Evolutionary conservation across 345 rosid species (phyloP).

Genomic region (Alliaria petiolata): DNA sequence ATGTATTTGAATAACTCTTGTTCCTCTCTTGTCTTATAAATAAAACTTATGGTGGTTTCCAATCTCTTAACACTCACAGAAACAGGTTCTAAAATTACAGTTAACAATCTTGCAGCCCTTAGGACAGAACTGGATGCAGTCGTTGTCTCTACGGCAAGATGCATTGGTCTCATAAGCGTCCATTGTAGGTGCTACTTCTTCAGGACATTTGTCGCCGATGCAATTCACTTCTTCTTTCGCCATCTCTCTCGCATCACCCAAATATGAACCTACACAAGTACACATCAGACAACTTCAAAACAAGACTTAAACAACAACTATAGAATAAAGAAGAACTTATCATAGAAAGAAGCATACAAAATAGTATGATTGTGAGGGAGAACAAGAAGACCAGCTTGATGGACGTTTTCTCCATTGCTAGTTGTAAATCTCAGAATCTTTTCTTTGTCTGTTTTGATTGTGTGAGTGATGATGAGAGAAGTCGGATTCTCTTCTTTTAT

Average conservation of each 20-base stretch:
- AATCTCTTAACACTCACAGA: slow-evolving; percentile 25
- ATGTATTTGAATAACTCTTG: neutral
- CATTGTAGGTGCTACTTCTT: neutral
- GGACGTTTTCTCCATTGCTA: slow-evolving; percentile 25
- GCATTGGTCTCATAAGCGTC: slow-evolving; percentile 11
- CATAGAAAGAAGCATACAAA: slow-evolving; percentile 19
- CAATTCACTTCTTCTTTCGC: slow-evolving; percentile 14
- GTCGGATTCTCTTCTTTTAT: neutral
- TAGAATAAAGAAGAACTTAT: slow-evolving; percentile 1
- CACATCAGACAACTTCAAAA: neutral
- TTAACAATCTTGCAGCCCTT: slow-evolving; percentile 22
- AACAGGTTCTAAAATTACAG: slow-evolving; percentile 25
- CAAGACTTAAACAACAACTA: neutral
- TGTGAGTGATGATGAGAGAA: neutral
- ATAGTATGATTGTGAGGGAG: slow-evolving; percentile 12
- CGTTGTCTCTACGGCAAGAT: slow-evolving; percentile 1
- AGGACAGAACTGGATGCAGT: slow-evolving; percentile 23
- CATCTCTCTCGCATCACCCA: slow-evolving; percentile 24
- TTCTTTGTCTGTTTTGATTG: neutral
- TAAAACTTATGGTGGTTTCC: neutral
- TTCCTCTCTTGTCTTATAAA: neutral
- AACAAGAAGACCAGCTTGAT: slow-evolving; percentile 18
- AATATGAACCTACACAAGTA: slow-evolving; percentile 9
- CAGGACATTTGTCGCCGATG: neutral
- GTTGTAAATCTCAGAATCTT: neutral